Evolutionary conservation across 1,139 yeast species (phyloP).

Genomic region (Saccharomyces hybrid): DNA sequence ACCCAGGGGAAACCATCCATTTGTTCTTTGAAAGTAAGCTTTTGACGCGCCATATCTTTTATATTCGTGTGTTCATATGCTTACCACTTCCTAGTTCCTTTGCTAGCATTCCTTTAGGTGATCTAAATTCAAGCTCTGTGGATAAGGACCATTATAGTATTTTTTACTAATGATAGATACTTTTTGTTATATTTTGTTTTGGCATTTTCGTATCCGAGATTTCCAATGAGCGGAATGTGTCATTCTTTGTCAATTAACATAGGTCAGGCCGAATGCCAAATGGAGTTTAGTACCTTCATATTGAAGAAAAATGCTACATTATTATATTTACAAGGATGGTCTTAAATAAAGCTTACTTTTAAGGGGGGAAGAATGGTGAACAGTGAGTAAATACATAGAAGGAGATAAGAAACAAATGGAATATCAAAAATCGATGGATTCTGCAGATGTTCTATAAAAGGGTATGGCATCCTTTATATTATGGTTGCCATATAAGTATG

Average conservation of each 20-base stretch:
- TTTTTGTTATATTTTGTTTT: background rate
- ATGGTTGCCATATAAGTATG: slow-evolving; percentile 56
- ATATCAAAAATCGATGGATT: slow-evolving; percentile 7
- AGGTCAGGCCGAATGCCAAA: background rate
- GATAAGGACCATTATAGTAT: background rate
- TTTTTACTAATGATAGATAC: background rate
- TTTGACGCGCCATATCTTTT: slow-evolving; percentile 6
- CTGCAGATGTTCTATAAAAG: slow-evolving; percentile 48
- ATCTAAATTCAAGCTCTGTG: background rate
- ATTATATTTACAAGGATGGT: no score
- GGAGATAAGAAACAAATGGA: no score
- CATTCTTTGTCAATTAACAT: background rate
- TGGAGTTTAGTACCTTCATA: background rate
- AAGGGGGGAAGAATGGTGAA: no score
- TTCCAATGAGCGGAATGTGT: no score
- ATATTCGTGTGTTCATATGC: background rate
- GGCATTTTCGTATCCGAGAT: no score
- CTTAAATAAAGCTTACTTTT: no score
- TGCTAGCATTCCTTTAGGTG: background rate
- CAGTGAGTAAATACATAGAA: no score
- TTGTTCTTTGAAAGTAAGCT: slow-evolving; percentile 29
- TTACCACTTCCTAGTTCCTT: background rate
- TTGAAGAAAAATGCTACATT: no score
- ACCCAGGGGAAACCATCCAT: slow-evolving; percentile 42
- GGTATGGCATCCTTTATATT: slow-evolving; percentile 83